phyloP scores from a whole-genome alignment of 306 rosid genomes.

The Trifolium repens region DNA sequence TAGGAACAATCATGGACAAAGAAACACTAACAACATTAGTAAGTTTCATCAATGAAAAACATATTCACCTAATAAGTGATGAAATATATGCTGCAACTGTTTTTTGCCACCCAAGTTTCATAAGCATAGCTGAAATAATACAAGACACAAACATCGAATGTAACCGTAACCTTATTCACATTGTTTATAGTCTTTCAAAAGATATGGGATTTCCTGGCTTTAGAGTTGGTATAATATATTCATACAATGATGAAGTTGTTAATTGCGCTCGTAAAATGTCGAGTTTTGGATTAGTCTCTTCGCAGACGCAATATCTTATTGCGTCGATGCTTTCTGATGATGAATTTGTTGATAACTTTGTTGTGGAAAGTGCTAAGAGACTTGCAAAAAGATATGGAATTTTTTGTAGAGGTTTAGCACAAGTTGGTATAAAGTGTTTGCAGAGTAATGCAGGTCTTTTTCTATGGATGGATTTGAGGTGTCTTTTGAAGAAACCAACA shows the following conservation, averaged over 20 bases:
- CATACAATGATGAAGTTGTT: slow-evolving; percentile 44
- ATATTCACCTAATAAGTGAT: not conserved
- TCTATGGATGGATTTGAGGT: slow-evolving; percentile 74
- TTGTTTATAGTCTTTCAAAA: slow-evolving; percentile 9
- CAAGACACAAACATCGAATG: not conserved
- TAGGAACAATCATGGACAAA: slow-evolving; percentile 12
- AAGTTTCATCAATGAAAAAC: not conserved
- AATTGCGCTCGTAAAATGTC: slow-evolving; percentile 75
- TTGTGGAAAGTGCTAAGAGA: not conserved
- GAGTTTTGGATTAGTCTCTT: slow-evolving; percentile 79
- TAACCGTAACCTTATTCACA: not conserved
- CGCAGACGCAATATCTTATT: slow-evolving; percentile 63
- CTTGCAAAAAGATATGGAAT: not conserved
- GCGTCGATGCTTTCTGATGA: not conserved
- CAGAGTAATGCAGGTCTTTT: slow-evolving; percentile 46
- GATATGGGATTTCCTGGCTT: not conserved
- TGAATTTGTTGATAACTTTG: not conserved
- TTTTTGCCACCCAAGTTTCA: slow-evolving; percentile 11
- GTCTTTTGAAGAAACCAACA: slow-evolving; percentile 56
- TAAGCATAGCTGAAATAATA: not conserved
- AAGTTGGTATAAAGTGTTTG: slow-evolving; percentile 60
- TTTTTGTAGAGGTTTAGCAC: slow-evolving; percentile 52
- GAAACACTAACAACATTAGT: not conserved
- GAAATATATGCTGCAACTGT: slow-evolving; percentile 3
- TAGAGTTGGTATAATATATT: slow-evolving; percentile 3